These are phyloP conservation scores for Fraxinus sp. DNA, from an alignment of 305 asterid species.

Conservation along the genomic window DNA sequence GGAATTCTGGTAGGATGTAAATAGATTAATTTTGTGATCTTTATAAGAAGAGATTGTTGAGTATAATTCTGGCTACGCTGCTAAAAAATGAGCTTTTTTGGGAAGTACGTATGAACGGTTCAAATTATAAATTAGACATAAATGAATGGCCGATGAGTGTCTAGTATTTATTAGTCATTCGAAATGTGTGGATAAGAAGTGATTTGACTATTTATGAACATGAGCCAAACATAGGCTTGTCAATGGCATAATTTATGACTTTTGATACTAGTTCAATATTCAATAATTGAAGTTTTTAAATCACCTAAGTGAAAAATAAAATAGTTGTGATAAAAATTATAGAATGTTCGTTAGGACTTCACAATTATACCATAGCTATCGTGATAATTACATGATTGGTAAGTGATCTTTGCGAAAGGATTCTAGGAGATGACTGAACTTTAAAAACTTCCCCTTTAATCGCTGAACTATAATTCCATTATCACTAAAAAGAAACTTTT, in stretches of 20 bases:
- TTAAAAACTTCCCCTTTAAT: no score
- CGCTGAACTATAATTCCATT: no score
- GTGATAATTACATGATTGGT: no score
- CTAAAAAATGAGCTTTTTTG: not conserved
- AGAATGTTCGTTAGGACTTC: not conserved
- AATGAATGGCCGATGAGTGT: not conserved
- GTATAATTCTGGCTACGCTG: not conserved
- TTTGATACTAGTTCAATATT: not conserved
- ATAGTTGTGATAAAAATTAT: not conserved
- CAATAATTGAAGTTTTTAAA: not conserved
- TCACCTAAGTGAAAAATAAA: not conserved
- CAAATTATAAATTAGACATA: no score
- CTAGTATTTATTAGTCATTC: not conserved
- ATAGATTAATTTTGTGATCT: not conserved
- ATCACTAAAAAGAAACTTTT: no score
- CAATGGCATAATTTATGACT: not conserved
- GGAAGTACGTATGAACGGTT: not conserved
- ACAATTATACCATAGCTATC: not conserved
- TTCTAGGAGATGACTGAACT: no score
- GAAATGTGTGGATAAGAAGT: not conserved
- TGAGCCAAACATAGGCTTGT: not conserved
- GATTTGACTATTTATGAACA: not conserved
- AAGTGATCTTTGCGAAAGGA: no score
- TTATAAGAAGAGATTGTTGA: not conserved
- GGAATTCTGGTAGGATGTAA: not conserved